phyloP scores from a whole-genome alignment of 441 rosid species.

The Brassica hybrid region DNA sequence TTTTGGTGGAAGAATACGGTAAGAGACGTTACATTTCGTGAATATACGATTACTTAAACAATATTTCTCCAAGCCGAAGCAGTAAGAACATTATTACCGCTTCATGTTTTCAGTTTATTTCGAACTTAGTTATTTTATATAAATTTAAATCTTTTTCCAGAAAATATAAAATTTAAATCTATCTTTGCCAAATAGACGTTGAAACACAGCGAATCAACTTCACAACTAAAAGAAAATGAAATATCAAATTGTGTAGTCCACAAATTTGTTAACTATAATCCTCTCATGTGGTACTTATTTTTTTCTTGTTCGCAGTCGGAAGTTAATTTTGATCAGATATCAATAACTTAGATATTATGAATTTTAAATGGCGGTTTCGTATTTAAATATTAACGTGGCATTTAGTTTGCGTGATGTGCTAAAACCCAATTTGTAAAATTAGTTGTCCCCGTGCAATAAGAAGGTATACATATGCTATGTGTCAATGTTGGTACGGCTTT shows the following conservation, averaged over 20 bases:
- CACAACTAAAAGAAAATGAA: not conserved
- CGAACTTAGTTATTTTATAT: not conserved
- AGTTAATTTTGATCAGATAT: constrained; percentile 6
- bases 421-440: constrained; percentile 15
- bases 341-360: constrained; percentile 1
- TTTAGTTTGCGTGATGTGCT: constrained; percentile 23
- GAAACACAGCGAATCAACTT: not conserved
- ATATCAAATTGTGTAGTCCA: not conserved
- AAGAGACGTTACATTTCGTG: constrained; percentile 19
- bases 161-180: not conserved
- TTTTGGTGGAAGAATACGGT: constrained; percentile 26
- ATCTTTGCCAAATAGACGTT: constrained; percentile 5
- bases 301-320: not conserved
- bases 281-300: not conserved
- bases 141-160: not conserved
- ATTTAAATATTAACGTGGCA: constrained; percentile 28
- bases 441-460: constrained; percentile 32
- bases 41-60: not conserved
- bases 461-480: constrained; percentile 37
- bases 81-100: not conserved
- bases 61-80: not conserved
- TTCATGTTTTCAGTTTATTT: not conserved
- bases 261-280: not conserved
- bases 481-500: constrained; percentile 36
- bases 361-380: constrained; percentile 8